phyloP scores from a whole-genome alignment of 1,284 basidiomycete genomes.

The Boletus calvinii region DNA sequence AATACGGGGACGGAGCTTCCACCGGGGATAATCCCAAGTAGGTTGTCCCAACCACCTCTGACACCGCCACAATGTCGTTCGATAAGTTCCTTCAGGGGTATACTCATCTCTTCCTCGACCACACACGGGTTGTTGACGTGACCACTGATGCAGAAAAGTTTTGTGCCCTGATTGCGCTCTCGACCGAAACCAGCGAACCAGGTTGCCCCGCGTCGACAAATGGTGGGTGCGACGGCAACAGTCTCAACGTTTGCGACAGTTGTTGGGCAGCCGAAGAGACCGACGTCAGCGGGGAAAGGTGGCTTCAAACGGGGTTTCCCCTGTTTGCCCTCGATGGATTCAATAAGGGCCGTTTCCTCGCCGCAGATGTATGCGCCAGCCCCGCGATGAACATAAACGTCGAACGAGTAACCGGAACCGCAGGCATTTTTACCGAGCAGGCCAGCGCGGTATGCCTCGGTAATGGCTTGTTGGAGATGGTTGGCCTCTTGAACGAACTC shows the following conservation, averaged over 20 bases:
- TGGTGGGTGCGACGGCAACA: constrained; percentile 95
- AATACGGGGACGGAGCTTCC: constrained; percentile 96
- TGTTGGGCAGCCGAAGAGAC: constrained; percentile 94
- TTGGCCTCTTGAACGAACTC: constrained; percentile 96
- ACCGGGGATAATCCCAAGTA: constrained; percentile 93
- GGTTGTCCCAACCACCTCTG: constrained; percentile 93
- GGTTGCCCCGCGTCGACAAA: constrained; percentile 85
- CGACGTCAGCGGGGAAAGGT: constrained; percentile 99
- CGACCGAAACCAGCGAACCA: constrained; percentile 96
- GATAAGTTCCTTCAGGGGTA: constrained; percentile 89
- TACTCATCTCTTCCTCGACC: constrained; percentile 98
- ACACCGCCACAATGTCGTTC: constrained; percentile 98
- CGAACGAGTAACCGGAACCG: constrained; percentile 90
- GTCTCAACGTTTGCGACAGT: constrained; percentile 99
- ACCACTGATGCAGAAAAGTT: constrained; percentile 93
- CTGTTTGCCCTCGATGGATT: constrained; percentile 96
- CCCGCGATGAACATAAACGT: constrained; percentile 96
- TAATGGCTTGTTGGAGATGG: constrained; percentile 92
- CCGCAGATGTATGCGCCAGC: constrained; percentile 99
- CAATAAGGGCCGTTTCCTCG: constrained; percentile 97
- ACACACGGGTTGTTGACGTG: constrained; percentile 99
- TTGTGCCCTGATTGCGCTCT: constrained; percentile 93
- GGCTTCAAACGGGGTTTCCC: constrained; percentile 98
- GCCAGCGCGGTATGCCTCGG: constrained; percentile 93
- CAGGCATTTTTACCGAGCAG: constrained; percentile 92